phyloP scores from a whole-genome alignment of 257 asterid species.

The Jacaranda mimosifolia region DNA sequence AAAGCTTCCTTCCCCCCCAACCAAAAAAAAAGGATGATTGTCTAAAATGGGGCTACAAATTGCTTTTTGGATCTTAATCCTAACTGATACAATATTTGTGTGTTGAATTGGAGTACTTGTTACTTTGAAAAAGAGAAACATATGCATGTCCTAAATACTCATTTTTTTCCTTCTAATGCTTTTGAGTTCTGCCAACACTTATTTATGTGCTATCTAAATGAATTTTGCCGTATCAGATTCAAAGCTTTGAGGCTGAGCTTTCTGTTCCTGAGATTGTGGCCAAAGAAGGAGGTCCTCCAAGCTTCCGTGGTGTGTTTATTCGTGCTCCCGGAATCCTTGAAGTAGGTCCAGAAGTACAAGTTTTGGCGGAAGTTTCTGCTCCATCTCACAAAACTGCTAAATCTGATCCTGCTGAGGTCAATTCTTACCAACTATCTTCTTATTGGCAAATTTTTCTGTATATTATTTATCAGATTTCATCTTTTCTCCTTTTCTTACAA shows the following conservation, averaged over 20 bases:
- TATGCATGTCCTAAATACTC: constrained; percentile 12
- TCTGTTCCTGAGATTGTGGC: constrained; percentile 80
- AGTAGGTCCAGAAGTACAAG: constrained; percentile 89
- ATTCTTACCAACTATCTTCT: neutral
- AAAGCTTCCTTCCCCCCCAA: no score
- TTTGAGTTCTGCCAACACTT: constrained; percentile 9
- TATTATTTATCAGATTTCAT: neutral
- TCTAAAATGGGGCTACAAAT: constrained; percentile 4
- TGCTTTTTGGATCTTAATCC: neutral
- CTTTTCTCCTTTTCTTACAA: neutral
- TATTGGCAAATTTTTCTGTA: neutral
- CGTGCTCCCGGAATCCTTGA: constrained; percentile 95
- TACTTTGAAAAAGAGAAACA: neutral
- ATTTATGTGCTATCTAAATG: constrained; percentile 1
- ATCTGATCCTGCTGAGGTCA: constrained; percentile 56
- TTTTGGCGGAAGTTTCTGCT: constrained; percentile 74
- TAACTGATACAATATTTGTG: neutral
- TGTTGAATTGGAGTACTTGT: neutral
- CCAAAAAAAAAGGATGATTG: no score
- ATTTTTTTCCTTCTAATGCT: constrained; percentile 1
- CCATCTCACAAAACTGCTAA: constrained; percentile 51
- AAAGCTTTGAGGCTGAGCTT: constrained; percentile 93
- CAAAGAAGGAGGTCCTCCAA: constrained; percentile 92
- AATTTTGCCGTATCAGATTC: constrained; percentile 58
- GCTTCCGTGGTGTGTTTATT: constrained; percentile 83